Conservation (phyloP, 768 basidiomycete species). For the Trametes punicea region DNA sequence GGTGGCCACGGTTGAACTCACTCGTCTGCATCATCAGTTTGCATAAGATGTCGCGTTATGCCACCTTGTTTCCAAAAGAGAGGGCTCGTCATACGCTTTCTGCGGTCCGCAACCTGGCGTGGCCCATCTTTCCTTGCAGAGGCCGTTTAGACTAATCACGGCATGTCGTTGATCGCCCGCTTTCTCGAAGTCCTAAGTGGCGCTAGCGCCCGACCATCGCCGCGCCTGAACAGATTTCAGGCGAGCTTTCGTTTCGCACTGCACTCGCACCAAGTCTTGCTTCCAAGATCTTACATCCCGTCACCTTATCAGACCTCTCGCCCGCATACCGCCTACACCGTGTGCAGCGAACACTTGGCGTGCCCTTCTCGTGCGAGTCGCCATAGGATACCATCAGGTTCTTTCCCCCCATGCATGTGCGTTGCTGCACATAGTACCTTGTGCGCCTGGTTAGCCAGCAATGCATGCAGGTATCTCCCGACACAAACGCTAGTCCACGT, state of each 20-base stretch:
- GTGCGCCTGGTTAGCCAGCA: background rate
- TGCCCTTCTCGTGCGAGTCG: conserved; percentile 1
- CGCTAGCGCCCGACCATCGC: conserved; percentile 1
- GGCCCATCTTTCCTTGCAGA: background rate
- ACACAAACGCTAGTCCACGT: no score
- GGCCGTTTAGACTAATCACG: conserved; percentile 14
- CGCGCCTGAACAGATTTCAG: conserved; percentile 7
- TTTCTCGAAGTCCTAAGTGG: conserved; percentile 10
- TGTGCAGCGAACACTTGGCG: background rate
- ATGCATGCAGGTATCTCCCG: background rate
- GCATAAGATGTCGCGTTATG: no score
- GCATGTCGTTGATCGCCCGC: conserved; percentile 8
- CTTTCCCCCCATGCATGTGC: background rate
- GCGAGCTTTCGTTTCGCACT: conserved; percentile 2
- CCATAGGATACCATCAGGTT: background rate
- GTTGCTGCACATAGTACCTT: background rate
- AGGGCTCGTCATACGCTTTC: no score
- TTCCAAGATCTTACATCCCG: conserved; percentile 1
- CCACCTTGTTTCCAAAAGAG: no score
- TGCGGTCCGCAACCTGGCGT: background rate
- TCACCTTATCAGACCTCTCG: background rate
- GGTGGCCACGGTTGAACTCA: no score
- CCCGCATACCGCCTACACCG: background rate
- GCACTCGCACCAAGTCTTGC: background rate
- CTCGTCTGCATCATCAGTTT: no score